Evolutionary conservation across 306 rosid genomes (phyloP).

Genomic region (Medicago arabica): DNA sequence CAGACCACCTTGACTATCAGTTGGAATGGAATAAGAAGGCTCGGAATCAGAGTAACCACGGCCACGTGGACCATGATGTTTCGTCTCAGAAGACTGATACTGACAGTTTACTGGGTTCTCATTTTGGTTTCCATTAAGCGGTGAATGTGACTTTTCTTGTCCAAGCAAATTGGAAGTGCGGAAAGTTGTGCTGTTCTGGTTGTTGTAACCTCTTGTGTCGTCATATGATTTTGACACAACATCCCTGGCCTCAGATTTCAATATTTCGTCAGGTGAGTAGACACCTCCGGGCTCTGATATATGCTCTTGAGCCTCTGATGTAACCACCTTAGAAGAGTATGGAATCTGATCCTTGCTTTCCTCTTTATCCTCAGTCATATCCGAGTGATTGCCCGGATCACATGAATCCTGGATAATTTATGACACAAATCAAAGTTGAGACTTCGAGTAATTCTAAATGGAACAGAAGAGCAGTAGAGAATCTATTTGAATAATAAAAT

Average conservation of each 20-base stretch:
- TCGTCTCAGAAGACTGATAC: slow-evolving; percentile 46
- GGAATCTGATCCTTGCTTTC: slow-evolving; percentile 65
- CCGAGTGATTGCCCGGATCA: slow-evolving; percentile 87
- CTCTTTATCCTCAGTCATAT: slow-evolving; percentile 80
- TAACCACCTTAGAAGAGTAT: slow-evolving; percentile 39
- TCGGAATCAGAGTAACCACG: slow-evolving; percentile 40
- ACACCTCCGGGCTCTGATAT: slow-evolving; percentile 44
- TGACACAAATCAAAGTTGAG: slow-evolving; percentile 40
- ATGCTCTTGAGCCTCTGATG: slow-evolving; percentile 49
- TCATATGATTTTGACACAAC: slow-evolving; percentile 48
- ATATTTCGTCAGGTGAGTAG: slow-evolving; percentile 45
- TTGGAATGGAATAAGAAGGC: slow-evolving; percentile 41
- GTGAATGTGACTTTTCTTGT: slow-evolving; percentile 61
- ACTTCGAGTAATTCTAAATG: slow-evolving; percentile 23
- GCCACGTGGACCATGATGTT: slow-evolving; percentile 40
- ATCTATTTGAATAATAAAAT: slow-evolving; percentile 38
- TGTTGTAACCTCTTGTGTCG: slow-evolving; percentile 42
- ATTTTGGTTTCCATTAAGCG: slow-evolving; percentile 46
- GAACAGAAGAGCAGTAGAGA: slow-evolving; percentile 4
- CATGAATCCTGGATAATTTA: slow-evolving; percentile 69
- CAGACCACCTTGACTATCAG: slow-evolving; percentile 38
- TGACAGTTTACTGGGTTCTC: slow-evolving; percentile 47
- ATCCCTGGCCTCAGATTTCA: slow-evolving; percentile 47
- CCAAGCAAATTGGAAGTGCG: slow-evolving; percentile 48
- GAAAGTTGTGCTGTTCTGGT: slow-evolving; percentile 39